Conservation (phyloP, 2,329 filamentous ascomycete species). For the Phialophora chinensis region DNA sequence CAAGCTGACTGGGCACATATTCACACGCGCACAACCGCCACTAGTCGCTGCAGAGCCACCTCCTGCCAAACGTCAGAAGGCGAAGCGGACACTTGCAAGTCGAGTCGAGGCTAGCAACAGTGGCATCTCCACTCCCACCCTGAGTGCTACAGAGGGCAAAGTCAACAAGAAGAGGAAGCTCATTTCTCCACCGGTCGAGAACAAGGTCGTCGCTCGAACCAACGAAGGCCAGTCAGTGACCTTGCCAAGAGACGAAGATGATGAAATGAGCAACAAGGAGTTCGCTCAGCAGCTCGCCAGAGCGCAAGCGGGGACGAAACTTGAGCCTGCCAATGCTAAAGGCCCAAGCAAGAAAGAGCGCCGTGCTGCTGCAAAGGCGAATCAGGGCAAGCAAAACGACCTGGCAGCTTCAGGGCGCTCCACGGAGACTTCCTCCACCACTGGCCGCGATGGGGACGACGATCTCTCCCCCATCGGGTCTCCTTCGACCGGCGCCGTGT, state of each 20-base stretch:
- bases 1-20: slow-evolving; percentile 25
- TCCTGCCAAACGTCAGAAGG: slow-evolving; percentile 31
- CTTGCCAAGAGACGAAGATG: slow-evolving; percentile 55
- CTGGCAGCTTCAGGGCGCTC: slow-evolving; percentile 53
- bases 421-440: slow-evolving; percentile 71
- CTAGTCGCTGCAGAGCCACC: slow-evolving; percentile 17
- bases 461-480: slow-evolving; percentile 75
- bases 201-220: slow-evolving; percentile 43
- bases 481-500: slow-evolving; percentile 54
- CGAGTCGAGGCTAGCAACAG: slow-evolving; percentile 29
- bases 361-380: slow-evolving; percentile 51
- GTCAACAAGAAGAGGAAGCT: slow-evolving; percentile 51
- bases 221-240: slow-evolving; percentile 39
- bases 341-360: slow-evolving; percentile 42
- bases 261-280: slow-evolving; percentile 71
- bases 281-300: slow-evolving; percentile 77
- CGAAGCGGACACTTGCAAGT: slow-evolving; percentile 32
- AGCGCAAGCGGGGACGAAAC: slow-evolving; percentile 71
- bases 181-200: slow-evolving; percentile 41
- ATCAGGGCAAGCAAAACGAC: slow-evolving; percentile 59
- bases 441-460: slow-evolving; percentile 75
- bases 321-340: slow-evolving; percentile 49
- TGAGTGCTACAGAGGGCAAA: slow-evolving; percentile 28
- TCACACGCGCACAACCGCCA: slow-evolving; percentile 12
- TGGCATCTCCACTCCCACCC: slow-evolving; percentile 29